phyloP scores from a whole-genome alignment of 257 asterid species.

The Solanum gracilifrons region DNA sequence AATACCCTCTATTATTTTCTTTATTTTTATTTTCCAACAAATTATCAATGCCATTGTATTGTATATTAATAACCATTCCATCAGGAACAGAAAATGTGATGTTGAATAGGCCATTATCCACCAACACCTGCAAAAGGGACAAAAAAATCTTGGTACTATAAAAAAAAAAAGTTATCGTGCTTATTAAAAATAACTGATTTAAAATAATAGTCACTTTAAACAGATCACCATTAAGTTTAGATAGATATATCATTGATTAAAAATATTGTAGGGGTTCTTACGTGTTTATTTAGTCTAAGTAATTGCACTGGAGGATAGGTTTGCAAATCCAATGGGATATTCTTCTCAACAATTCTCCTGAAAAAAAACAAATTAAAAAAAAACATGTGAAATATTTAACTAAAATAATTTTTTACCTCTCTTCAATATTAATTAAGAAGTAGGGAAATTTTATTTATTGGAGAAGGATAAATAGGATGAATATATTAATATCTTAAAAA shows the following conservation, averaged over 20 bases:
- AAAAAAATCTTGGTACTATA: not conserved
- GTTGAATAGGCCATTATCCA: slow-evolving; percentile 55
- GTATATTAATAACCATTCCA: slow-evolving; percentile 44
- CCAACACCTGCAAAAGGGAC: slow-evolving; percentile 25
- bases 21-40: slow-evolving; percentile 30
- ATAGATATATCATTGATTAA: not conserved
- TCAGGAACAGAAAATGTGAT: slow-evolving; percentile 50
- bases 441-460: not conserved
- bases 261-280: not conserved
- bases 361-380: not conserved
- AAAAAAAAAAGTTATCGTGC: not conserved
- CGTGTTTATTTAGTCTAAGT: slow-evolving; percentile 30
- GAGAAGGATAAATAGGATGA: not conserved
- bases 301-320: slow-evolving; percentile 46
- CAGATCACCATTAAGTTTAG: not conserved
- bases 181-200: not conserved
- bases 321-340: slow-evolving; percentile 1
- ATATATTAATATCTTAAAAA: not conserved
- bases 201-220: not conserved
- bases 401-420: not conserved
- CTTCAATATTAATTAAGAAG: not conserved
- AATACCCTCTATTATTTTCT: slow-evolving; percentile 63
- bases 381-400: not conserved
- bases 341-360: slow-evolving; percentile 22
- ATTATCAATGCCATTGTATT: slow-evolving; percentile 57